Conservation (phyloP, 208 protist genomes). For the Trypanosomatidae sp. region DNA sequence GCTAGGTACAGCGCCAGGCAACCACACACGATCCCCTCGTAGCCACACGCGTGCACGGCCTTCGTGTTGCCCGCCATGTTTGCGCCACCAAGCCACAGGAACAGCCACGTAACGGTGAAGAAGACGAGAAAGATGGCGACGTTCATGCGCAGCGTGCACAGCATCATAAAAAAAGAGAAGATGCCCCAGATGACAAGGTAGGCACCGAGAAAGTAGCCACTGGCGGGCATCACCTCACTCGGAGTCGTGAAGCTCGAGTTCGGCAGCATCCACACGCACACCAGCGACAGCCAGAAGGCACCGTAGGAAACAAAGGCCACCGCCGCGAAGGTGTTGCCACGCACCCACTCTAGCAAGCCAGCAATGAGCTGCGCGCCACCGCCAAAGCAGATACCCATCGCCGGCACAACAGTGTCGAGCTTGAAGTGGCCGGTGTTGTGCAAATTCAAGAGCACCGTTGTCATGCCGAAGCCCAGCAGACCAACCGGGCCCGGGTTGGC, state of each 20-base stretch:
- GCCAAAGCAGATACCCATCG: constrained; percentile 52
- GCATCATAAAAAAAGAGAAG: constrained; percentile 29
- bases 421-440: constrained; percentile 42
- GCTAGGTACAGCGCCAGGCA: constrained; percentile 52
- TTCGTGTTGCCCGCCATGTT: constrained; percentile 22
- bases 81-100: constrained; percentile 20
- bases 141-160: constrained; percentile 32
- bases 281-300: constrained; percentile 55
- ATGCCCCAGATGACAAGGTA: constrained; percentile 27
- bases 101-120: constrained; percentile 28
- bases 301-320: constrained; percentile 48
- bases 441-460: constrained; percentile 58
- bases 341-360: constrained; percentile 53
- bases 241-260: constrained; percentile 4
- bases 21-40: constrained; percentile 52
- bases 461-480: constrained; percentile 60
- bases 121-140: constrained; percentile 32
- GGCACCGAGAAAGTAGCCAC: constrained; percentile 18
- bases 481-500: constrained; percentile 42
- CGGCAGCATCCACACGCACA: constrained; percentile 43
- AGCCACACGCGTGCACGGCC: constrained; percentile 32
- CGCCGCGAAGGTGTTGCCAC: constrained; percentile 54
- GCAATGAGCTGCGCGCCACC: constrained; percentile 53
- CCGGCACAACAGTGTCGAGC: constrained; percentile 33
- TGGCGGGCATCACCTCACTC: background rate